These are phyloP conservation scores for Citrus australasica DNA, from an alignment of 345 rosid genomes.

Conservation along the genomic window DNA sequence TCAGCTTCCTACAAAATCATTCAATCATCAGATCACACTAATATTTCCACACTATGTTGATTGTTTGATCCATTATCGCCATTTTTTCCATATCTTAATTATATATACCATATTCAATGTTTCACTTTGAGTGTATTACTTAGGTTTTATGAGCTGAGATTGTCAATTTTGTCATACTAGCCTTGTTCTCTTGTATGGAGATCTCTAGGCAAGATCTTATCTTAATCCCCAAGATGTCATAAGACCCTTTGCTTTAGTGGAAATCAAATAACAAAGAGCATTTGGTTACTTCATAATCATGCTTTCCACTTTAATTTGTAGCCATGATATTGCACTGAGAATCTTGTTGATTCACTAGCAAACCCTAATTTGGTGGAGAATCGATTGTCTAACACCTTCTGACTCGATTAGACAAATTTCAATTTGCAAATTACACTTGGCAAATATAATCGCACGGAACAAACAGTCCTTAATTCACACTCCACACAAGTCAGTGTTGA, in stretches of 20 bases:
- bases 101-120: not conserved
- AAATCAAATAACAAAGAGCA: not conserved
- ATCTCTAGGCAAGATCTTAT: constrained; percentile 17
- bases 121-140: not conserved
- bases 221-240: not conserved
- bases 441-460: not conserved
- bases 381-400: not conserved
- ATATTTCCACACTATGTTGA: constrained; percentile 3
- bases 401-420: not conserved
- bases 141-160: not conserved
- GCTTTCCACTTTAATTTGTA: not conserved
- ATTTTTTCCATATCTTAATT: not conserved
- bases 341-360: not conserved
- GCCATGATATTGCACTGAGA: not conserved
- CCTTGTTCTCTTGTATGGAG: constrained; percentile 4
- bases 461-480: too few species aligned
- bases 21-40: not conserved
- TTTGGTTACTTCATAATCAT: not conserved
- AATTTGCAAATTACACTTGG: not conserved
- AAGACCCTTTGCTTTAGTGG: not conserved
- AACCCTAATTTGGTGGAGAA: not conserved
- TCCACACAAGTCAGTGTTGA: too few species aligned
- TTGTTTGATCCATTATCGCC: not conserved
- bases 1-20: not conserved
- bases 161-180: constrained; percentile 9